Base-by-base conservation (phyloP, 2,329 filamentous ascomycete genomes). In the Rasamsonia emersonii region DNA sequence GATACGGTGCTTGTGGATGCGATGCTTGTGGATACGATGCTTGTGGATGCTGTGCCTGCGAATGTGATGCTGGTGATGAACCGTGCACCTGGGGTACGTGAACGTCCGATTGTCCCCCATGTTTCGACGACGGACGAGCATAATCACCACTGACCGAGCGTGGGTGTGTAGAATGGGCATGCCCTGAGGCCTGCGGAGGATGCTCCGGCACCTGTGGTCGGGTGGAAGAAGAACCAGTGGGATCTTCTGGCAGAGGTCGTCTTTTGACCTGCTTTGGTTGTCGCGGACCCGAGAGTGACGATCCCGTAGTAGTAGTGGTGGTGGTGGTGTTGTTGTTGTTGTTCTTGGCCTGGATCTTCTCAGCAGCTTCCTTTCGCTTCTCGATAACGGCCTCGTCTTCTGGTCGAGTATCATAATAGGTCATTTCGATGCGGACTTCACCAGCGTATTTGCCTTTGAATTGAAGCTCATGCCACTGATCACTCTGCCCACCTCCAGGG, bases 371-470 rank as follows among this genome's bases (percentile, higher is more conserved):
- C 47, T 62, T 75, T 37, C 71, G 62, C 51, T 74, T 79, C 39
- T 75, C 70, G 18, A 56, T 59, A 5, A 62, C 62, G 1, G 70
- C 63, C 60, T 82, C 86, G 38, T 93, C 85, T 60, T 91, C 91
- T 13, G 86, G 82, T 16, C 89, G 74, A 35, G 73, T 79, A 57
- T 98, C 91, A 66, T 96, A 98, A 63, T 82, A 98, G 24, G 91
- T 98, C 61, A 95, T 79, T 62, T 98, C 91, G 42, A 98, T 80
- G 44, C 89, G 75, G 42, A 98, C 79, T 58, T 96, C 89, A 34
- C 91, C 91, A 5, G 91, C 89, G 50, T 96, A 98, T 68, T 94
- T 94, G 41, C 88, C 86, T 53, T 80, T 86, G 68, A 77, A 96
- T 42, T 75, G 82, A 45, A 98, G 67, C 37, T 70, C 78, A 55